These are phyloP conservation scores for Clitopilus passeckerianus DNA, from an alignment of 768 basidiomycete species.

Conservation along the genomic window DNA sequence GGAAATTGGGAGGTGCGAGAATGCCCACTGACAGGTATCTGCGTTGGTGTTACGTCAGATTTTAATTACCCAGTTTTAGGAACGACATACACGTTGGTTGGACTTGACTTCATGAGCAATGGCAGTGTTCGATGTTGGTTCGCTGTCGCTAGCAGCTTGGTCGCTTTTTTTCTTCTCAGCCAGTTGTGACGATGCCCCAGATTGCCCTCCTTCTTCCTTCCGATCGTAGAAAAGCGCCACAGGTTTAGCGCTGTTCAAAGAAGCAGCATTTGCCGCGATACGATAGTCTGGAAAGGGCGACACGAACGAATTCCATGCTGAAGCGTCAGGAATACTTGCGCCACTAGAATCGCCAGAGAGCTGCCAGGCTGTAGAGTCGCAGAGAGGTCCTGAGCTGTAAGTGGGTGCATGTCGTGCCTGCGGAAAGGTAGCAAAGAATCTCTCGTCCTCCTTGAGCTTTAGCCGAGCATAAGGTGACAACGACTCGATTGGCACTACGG, in stretches of 20 bases:
- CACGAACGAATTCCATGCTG: background rate
- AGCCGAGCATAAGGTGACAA: conserved; percentile 26
- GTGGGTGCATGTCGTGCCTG: conserved; percentile 19
- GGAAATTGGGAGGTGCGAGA: background rate
- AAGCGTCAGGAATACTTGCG: background rate
- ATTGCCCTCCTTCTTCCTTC: background rate
- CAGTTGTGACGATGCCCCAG: background rate
- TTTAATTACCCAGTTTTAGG: background rate
- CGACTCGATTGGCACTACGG: conserved; percentile 7
- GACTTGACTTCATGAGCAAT: background rate
- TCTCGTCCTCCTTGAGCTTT: conserved; percentile 30
- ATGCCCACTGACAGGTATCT: background rate
- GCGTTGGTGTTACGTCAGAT: background rate
- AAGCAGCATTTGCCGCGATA: background rate
- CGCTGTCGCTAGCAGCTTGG: background rate
- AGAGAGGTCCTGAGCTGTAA: conserved; percentile 6
- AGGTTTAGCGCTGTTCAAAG: background rate
- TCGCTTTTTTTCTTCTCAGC: background rate
- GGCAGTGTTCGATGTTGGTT: background rate
- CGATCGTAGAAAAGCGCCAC: background rate
- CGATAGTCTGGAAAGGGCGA: background rate
- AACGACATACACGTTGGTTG: background rate
- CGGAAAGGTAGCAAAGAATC: conserved; percentile 34
- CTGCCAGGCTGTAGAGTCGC: conserved; percentile 8
- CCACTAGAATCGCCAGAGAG: conserved; percentile 11